Base-by-base conservation (phyloP, 805 yeast species). In the Ascoidea asiatica region DNA sequence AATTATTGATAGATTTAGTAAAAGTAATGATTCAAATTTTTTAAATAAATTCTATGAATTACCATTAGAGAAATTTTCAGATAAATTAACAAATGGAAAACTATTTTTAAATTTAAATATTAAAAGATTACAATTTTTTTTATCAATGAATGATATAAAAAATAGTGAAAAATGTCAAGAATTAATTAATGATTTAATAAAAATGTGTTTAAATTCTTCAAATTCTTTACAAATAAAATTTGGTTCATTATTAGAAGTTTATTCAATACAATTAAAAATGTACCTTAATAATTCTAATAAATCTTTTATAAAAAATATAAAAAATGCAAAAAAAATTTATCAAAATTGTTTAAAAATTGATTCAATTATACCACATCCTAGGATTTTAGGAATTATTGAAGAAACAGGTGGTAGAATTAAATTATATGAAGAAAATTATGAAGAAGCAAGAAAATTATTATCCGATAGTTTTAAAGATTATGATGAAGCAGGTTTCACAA, bases 361-460 rank as follows among this genome's bases (percentile, higher is more conserved):
- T 5, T 65, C 78, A 0, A 82, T 85, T 2, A 79, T 82, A 2
- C 82, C 88, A 1, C 94, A 86, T 54, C 88, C 94, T 1, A 66
- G 72, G 41, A 77, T 81, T 21, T 65, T 78, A 58, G 95, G 90
- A 1, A 72, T 80, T n/a, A 72, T 85, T 21, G 70, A 76, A 48
- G 90, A 84, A 56, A 79, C 86, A 50, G 85, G 87, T 0, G 95
- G 88, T 2, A 71, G 76, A 44, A 68, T 84, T 50, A 70, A 73
- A 42, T 77, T 83, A 69, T 66, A 72, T 48, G 70, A 73, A 42
- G 72, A 70, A 13, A 73, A 77, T 48, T 84, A 72, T 65, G 75
- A 70, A 33, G 59, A 58, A 42, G 87, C 85, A 0, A 64, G 78
- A 7, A 50, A 47, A 18, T 70, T 64, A 45, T 72, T 77, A 45